Base-by-base conservation (phyloP, 768 basidiomycete genomes). In the Macrolepiota fuliginosa region DNA sequence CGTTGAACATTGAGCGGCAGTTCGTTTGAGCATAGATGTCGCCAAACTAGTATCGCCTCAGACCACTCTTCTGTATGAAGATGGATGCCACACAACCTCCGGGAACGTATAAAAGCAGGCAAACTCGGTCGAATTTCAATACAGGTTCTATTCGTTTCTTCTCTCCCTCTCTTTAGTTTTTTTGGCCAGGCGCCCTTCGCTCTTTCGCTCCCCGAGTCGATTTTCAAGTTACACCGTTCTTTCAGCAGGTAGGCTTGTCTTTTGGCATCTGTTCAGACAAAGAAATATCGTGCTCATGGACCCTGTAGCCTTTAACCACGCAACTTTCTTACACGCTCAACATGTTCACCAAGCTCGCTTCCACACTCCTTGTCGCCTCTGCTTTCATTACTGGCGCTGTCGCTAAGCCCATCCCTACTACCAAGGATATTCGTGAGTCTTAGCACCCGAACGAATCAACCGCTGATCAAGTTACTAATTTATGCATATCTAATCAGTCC, bases 311-410 rank as follows among this genome's bases (percentile, higher is more conserved):
- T 57, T 47, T 57, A 47, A 25, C 45, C 45, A 57, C 22, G 15
- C 32, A 27, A 57, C 42, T 57, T 35, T 27, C 27, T 0, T 24
- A 51, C 49, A 69, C 66, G 66, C 63, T 67, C 52, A 60, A 58
- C 51, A 69, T 69, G 68, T 66, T 69, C 58, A 61, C 65, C 54
- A 67, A 67, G 50, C 57, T 69, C 49, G 62, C 62, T 62, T 64
- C 64, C 40, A 65, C 62, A 51, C 62, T 56, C 47, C 35, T 66
- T 57, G 64, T 66, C 17, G 65, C 61, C 62, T 63, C 65, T 56
- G 62, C 66, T 45, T 58, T 66, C 47, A 62, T 69, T 49, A 65
- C 65, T 54, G 64, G 66, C 50, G 61, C 52, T 35, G 47, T 60
- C 4, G 64, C 68, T 47, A 66, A 65, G 49, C 66, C 68, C 32